Percentiles rank a stretch among this genome's conserved stretches.
Conservation (phyloP, 768 basidiomycete species). For the Phallus indusiatus region DNA sequence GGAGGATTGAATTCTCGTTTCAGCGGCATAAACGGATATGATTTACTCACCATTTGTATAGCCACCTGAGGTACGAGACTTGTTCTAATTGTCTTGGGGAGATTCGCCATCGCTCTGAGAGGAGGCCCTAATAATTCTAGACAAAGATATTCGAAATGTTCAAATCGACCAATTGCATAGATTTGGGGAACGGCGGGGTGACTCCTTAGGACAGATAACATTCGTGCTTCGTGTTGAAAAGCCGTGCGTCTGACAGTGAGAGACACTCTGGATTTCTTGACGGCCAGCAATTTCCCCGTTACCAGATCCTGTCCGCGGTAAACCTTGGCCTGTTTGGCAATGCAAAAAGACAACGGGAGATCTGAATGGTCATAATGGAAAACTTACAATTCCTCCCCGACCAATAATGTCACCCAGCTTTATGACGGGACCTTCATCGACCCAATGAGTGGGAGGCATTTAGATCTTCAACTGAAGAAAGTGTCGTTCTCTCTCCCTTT, state of each 20-base stretch:
- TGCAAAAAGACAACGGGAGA: too few relatives aligned
- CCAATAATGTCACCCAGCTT: too few relatives aligned
- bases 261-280: constrained; percentile 26
- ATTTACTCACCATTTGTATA: constrained; percentile 12
- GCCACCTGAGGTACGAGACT: constrained; percentile 18
- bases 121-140: constrained; percentile 23
- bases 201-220: constrained; percentile 22
- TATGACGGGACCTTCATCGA: too few relatives aligned
- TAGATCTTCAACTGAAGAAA: too few relatives aligned
- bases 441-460: too few relatives aligned
- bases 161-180: constrained; percentile 22
- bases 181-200: constrained; percentile 24
- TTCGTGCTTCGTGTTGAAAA: constrained; percentile 20
- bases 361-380: too few relatives aligned
- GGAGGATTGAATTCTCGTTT: not conserved
- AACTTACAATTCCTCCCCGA: too few relatives aligned
- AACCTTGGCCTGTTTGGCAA: too few relatives aligned
- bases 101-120: constrained; percentile 14
- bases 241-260: constrained; percentile 21
- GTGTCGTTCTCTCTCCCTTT: too few relatives aligned
- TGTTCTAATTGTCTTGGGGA: constrained; percentile 13
- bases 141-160: constrained; percentile 28
- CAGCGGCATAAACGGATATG: not conserved
- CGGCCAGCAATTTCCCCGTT: constrained; percentile 11
- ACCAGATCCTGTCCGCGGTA: too few relatives aligned